Percentiles rank a stretch among this genome's conserved stretches.
Conservation (phyloP, 306 rosid genomes). For the Quercus engelmannii region DNA sequence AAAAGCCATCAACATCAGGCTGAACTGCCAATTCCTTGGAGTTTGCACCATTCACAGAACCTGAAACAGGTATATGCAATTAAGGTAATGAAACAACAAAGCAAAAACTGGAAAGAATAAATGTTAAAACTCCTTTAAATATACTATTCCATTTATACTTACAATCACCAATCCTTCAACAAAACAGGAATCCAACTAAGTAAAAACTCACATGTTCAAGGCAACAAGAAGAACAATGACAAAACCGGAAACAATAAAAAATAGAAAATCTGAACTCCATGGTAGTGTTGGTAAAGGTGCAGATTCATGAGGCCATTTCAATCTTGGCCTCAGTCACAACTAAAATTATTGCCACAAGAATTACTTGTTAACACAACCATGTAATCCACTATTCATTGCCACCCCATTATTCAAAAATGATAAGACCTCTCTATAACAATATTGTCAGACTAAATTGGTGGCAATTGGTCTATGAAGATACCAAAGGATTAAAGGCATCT, state of each 20-base stretch:
- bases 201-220: neutral
- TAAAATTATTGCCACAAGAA: neutral
- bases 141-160: neutral
- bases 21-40: constrained; percentile 36
- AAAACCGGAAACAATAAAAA: neutral
- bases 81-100: neutral
- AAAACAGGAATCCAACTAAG: neutral
- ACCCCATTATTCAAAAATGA: neutral
- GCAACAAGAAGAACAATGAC: neutral
- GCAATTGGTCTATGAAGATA: neutral
- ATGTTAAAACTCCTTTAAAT: neutral
- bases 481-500: neutral
- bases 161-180: neutral
- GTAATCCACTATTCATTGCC: neutral
- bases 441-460: neutral
- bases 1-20: constrained; percentile 44
- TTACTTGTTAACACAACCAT: neutral
- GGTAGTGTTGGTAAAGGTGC: neutral
- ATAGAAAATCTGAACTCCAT: neutral
- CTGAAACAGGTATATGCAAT: constrained; percentile 17
- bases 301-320: neutral
- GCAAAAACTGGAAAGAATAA: neutral
- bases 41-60: constrained; percentile 49
- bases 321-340: neutral
- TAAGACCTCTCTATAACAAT: neutral